Base-by-base conservation (phyloP, 805 yeast species). In the Tetrapisispora arboricola region DNA sequence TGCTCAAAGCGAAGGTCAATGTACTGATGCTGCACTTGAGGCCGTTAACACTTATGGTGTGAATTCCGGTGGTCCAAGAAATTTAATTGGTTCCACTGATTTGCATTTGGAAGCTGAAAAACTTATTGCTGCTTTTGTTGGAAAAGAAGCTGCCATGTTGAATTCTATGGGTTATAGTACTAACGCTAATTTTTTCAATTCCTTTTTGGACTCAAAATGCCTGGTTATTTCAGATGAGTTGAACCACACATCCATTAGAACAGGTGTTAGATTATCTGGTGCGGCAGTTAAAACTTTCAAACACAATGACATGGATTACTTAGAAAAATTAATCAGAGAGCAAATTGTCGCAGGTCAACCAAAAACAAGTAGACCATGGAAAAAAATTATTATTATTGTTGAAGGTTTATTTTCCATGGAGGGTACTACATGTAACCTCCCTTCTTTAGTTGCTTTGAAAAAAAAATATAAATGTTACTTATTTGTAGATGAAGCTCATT, bases 111-210 rank as follows among this genome's bases (percentile, higher is more conserved):
- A 75, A 46, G 80, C 95, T 43, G 98, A 92, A 65, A 63, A 59
- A 44, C 71, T 80, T 28, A 70, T 87, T 44, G 95, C 99, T 21
- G 70, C 76, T 19, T 92, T 90, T 60, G 77, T 90, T 20, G 96
- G 96, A 20, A 85, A 86, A 58, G 95, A 88, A 46, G 94, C 84
- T 49, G 75, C 95, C 4, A 67, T 87, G 56, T 64, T 92, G 21
- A 83, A 86, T 50, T 81, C 94, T 32, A 92, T 86, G 84, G 99
- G 99, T 43, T 92, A 86, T 60, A 92, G 94, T 51, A 92, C 98
- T 4, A 92, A 92, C 60, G 95, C 95, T 16, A 78, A 81, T 53
- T 68, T 92, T 41, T 90, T 92, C 58, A 70, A 86, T 22, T 75
- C 94, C 2, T 65, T 92, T 39, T 83, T 85, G 32, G 94, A 88